Percentiles rank a stretch among this genome's conserved stretches.
Conservation (phyloP, 768 basidiomycete genomes). For the Neoboletus subvelutipes region DNA sequence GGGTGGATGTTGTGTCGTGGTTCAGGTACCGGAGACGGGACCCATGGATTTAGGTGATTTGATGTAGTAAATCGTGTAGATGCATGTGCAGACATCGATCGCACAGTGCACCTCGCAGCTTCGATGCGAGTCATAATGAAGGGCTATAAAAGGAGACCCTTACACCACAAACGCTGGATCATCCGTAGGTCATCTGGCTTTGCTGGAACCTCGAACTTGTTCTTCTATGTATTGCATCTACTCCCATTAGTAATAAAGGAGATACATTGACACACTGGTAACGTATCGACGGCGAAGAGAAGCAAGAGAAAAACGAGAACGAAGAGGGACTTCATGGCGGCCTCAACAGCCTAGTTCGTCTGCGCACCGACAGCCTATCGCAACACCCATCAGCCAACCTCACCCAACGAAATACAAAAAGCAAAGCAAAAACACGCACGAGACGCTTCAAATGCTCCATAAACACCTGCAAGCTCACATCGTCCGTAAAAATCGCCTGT, state of each 20-base stretch:
- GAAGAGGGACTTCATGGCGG: not conserved
- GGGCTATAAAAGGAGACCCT: too few species aligned
- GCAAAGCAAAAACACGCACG: conserved; percentile 44
- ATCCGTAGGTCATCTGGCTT: too few species aligned
- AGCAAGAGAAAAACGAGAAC: not conserved
- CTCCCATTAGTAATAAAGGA: conserved; percentile 10
- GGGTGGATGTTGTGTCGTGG: not conserved
- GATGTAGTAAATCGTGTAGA: too few species aligned
- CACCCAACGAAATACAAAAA: not conserved
- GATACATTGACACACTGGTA: conserved; percentile 9
- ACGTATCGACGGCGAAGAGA: conserved; percentile 2
- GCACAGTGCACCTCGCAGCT: not conserved
- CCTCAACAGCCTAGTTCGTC: conserved; percentile 45
- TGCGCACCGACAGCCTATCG: conserved; percentile 65
- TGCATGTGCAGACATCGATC: not conserved
- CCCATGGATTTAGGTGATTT: not conserved
- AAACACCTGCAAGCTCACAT: conserved; percentile 96
- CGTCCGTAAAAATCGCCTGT: conserved; percentile 97
- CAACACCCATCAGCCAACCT: conserved; percentile 11
- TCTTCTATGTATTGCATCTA: conserved; percentile 15
- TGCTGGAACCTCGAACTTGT: not conserved
- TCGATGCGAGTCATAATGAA: too few species aligned
- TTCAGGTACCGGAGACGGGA: not conserved
- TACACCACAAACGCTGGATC: too few species aligned
- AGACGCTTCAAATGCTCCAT: conserved; percentile 96